Percentiles rank a stretch among this genome's conserved stretches.
These are phyloP conservation scores for Phytophthora syringae DNA, from an alignment of 352 stramenopile species.

Conservation along the genomic window DNA sequence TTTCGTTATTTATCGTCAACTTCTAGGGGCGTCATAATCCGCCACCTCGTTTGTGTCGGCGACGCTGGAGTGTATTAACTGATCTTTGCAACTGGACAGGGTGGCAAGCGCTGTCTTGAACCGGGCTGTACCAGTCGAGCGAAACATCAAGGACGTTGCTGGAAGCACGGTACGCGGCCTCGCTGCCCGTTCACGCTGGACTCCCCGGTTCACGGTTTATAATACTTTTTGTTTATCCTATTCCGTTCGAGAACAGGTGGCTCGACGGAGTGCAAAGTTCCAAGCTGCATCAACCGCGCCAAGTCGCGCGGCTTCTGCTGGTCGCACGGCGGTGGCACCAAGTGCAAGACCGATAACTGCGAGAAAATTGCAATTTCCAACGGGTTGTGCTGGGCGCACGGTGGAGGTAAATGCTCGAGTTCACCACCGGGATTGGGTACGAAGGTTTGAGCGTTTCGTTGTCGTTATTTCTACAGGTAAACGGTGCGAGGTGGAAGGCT, in stretches of 20 bases:
- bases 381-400: constrained; percentile 78
- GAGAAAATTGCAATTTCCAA: constrained; percentile 86
- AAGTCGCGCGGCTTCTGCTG: constrained; percentile 88
- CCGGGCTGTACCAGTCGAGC: constrained; percentile 72
- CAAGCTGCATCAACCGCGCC: constrained; percentile 77
- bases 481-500: constrained; percentile 58
- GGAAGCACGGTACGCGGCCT: constrained; percentile 57
- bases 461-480: constrained; percentile 40
- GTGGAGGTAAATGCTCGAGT: constrained; percentile 51
- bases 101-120: constrained; percentile 67
- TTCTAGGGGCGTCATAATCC: neutral
- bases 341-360: constrained; percentile 73
- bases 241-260: constrained; percentile 39
- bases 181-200: neutral
- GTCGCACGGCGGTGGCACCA: constrained; percentile 86
- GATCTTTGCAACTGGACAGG: constrained; percentile 34
- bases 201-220: neutral
- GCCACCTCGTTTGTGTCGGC: neutral
- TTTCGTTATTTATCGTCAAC: constrained; percentile 9
- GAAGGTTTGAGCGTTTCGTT: neutral
- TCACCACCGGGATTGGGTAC: neutral
- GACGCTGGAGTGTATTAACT: constrained; percentile 6
- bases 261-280: constrained; percentile 78
- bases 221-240: neutral
- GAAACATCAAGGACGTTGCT: constrained; percentile 78